Evolutionary conservation across 2,329 filamentous ascomycete species (phyloP), one percentile per base, ranked within the genome.

Genomic region (Fusarium nurragi): DNA sequence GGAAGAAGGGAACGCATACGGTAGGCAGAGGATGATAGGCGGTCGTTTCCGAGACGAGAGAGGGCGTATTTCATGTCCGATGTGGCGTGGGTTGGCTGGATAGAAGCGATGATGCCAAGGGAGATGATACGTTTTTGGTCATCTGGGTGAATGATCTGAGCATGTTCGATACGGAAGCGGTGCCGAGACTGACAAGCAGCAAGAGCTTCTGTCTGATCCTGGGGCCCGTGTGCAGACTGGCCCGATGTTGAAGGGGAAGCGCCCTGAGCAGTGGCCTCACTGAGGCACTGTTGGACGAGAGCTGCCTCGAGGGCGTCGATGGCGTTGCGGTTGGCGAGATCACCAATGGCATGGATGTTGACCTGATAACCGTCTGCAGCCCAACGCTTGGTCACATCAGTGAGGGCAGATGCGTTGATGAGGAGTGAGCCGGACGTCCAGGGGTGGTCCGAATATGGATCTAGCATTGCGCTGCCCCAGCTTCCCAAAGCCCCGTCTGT

Each of bases 331-430:
- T 90, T 90, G 16, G 89, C 89, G 6, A 86, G 79, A 73, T 92
- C 89, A 10, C 89, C 89, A 56, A 91, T 91, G 44, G 88, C 89
- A 73, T 91, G 89, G 59, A 91, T 89, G 70, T 89, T 90, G 54
- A 91, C 88, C 71, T 91, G 89, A 68, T 83, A 91, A 13, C 86
- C 87, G 32, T 80, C 81, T 3, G 76, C 75, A 16, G 87, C 83
- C 89, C 89, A 92, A 25, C 83, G 74, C 12, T 76, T 77, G 4
- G 88, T 80, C 11, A 90, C 77, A 7, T 77, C 72, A 1, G 80
- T 81, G 49, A 91, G 78, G 5, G 83, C 81, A 0, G 83, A 84
- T n/a, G 84, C 83, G 71, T 90, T 89, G 51, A 90, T 85, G 28
- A 91, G 82, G 46, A 91, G 84, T 0, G 87, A 89, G 13, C 89